These are phyloP conservation scores for Heliamphora ciliata DNA, from an alignment of 179 eudicot species.

Conservation along the genomic window DNA sequence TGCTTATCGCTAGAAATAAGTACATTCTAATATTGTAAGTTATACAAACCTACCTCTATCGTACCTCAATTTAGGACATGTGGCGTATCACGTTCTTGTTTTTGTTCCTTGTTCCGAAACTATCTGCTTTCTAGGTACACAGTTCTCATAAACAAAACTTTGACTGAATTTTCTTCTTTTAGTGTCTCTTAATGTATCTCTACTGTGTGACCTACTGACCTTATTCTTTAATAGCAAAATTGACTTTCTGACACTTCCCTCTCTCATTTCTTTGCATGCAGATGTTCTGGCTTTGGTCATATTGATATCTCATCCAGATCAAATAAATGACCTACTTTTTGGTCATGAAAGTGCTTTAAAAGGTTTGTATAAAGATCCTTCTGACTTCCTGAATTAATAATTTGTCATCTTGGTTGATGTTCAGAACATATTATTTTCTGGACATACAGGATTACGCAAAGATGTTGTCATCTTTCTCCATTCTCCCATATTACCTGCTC, in stretches of 20 bases:
- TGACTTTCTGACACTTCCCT: background rate
- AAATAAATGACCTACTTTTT: conserved; percentile 44
- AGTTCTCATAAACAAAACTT: background rate
- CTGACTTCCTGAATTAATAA: background rate
- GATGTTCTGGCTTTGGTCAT: conserved; percentile 59
- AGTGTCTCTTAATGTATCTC: background rate
- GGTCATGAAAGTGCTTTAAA: conserved; percentile 47
- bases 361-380: conserved; percentile 38
- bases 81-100: too few relatives aligned
- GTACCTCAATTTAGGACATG: too few relatives aligned
- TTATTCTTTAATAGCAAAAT: conserved; percentile 4
- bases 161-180: background rate
- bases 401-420: conserved; percentile 13
- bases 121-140: background rate
- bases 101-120: too few relatives aligned
- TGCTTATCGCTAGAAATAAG: too few relatives aligned
- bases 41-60: too few relatives aligned
- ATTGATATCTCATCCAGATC: conserved; percentile 44
- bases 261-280: conserved; percentile 25
- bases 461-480: conserved; percentile 57
- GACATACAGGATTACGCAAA: conserved; percentile 52
- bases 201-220: background rate
- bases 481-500: conserved; percentile 35
- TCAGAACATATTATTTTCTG: conserved; percentile 9
- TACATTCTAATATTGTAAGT: too few relatives aligned